Conservation (phyloP, 148 eudicot species). For the Rhododendron molle region DNA sequence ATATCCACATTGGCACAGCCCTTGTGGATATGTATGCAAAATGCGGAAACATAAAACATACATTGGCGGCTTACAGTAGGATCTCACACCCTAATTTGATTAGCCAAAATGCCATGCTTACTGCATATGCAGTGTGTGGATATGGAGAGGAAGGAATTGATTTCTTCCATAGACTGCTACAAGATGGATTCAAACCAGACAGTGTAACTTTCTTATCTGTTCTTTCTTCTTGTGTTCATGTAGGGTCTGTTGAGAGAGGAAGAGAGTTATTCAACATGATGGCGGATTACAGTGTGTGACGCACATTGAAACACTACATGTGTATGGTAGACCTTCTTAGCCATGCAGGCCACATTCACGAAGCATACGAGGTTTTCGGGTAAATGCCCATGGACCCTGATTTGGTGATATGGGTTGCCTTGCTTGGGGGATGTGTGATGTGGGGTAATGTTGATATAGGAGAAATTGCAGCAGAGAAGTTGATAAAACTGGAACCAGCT, state of each 20-base stretch:
- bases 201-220: constrained; percentile 48
- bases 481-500: constrained; percentile 45
- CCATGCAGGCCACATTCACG: constrained; percentile 34
- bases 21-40: constrained; percentile 58
- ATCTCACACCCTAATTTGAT: constrained; percentile 35
- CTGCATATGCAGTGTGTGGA: constrained; percentile 53
- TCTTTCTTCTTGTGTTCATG: constrained; percentile 55
- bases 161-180: constrained; percentile 34
- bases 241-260: constrained; percentile 35
- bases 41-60: constrained; percentile 44
- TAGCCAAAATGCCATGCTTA: constrained; percentile 54
- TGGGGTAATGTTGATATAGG: constrained; percentile 37
- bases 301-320: constrained; percentile 51
- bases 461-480: constrained; percentile 44
- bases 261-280: constrained; percentile 36
- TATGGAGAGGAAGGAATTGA: constrained; percentile 46
- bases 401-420: constrained; percentile 57
- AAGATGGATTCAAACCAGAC: constrained; percentile 39
- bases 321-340: constrained; percentile 56
- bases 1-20: constrained; percentile 43
- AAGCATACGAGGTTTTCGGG: constrained; percentile 33
- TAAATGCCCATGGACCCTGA: constrained; percentile 48
- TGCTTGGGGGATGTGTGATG: constrained; percentile 48
- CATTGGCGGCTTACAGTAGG: constrained; percentile 21
- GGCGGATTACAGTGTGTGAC: constrained; percentile 29